A percentile compares a stretch with the other conserved stretches of the same genome.
phyloP scores from a whole-genome alignment of 495 filamentous ascomycete genomes.

The Penicillium canariense region DNA sequence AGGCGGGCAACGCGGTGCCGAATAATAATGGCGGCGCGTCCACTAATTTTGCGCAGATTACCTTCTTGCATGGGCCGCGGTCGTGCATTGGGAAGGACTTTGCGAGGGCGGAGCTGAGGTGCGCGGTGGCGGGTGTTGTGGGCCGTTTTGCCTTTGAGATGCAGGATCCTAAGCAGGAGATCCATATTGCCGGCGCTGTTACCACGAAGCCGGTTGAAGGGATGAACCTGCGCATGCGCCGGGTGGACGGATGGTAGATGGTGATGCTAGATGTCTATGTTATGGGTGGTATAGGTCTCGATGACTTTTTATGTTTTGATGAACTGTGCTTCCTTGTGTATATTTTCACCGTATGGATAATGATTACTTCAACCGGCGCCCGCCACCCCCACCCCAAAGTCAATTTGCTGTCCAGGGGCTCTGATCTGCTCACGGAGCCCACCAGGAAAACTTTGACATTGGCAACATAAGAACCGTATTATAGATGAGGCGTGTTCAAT shows the following conservation, averaged over 20 bases:
- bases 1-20: conserved; percentile 21
- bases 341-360: too few relatives aligned
- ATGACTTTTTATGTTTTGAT: too few relatives aligned
- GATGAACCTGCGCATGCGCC: conserved; percentile 57
- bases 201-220: conserved; percentile 66
- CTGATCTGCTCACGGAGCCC: too few relatives aligned
- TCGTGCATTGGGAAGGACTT: conserved; percentile 52
- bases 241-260: conserved; percentile 67
- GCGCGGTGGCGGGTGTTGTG: conserved; percentile 37
- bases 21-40: conserved; percentile 41
- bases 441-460: too few relatives aligned
- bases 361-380: too few relatives aligned
- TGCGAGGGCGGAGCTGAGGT: conserved; percentile 41
- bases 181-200: conserved; percentile 59
- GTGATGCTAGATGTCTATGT: too few relatives aligned
- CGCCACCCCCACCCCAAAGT: too few relatives aligned
- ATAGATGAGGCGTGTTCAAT: conserved; percentile 32
- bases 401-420: too few relatives aligned
- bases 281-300: too few relatives aligned
- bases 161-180: conserved; percentile 56
- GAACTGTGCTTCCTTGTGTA: too few relatives aligned
- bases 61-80: conserved; percentile 49
- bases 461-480: too few relatives aligned
- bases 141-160: conserved; percentile 50
- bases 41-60: conserved; percentile 48